These are phyloP conservation scores for Linnemannia schmuckeri DNA, from an alignment of 192 early-diverging fungal species.

Conservation along the genomic window DNA sequence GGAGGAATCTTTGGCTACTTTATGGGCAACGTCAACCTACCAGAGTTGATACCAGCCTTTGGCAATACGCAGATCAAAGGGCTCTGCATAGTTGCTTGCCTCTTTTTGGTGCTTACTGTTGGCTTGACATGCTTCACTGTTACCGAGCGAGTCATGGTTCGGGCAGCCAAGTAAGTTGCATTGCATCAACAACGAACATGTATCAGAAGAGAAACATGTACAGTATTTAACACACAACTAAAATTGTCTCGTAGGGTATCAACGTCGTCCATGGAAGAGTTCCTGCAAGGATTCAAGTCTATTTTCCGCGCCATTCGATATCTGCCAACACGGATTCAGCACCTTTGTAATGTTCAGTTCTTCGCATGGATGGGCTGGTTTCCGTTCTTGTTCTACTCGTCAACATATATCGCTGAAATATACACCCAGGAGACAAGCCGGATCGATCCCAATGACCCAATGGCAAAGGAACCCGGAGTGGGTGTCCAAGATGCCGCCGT, in stretches of 20 bases:
- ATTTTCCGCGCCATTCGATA: conserved; percentile 64
- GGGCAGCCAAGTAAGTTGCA: conserved; percentile 25
- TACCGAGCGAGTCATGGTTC: conserved; percentile 62
- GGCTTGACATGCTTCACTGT: conserved; percentile 79
- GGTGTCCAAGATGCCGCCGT: conserved; percentile 69
- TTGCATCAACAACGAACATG: background rate
- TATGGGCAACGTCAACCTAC: conserved; percentile 89
- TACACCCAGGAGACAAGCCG: conserved; percentile 41
- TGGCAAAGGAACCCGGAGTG: conserved; percentile 12
- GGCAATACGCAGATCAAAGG: conserved; percentile 87
- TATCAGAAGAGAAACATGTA: background rate
- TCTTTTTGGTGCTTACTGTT: conserved; percentile 72
- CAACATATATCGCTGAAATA: conserved; percentile 70
- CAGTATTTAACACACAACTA: background rate
- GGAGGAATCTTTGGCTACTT: conserved; percentile 93
- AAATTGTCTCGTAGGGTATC: conserved; percentile 17
- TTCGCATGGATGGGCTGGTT: conserved; percentile 99
- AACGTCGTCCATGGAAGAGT: conserved; percentile 25
- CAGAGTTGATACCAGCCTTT: conserved; percentile 74
- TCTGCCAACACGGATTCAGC: conserved; percentile 80
- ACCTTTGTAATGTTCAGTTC: conserved; percentile 92
- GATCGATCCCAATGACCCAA: conserved; percentile 25
- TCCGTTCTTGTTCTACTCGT: conserved; percentile 89
- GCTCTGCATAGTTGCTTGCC: conserved; percentile 80
- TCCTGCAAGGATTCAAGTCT: conserved; percentile 28